Conservation (phyloP, 257 asterid genomes). For the Salvia hispanica region DNA sequence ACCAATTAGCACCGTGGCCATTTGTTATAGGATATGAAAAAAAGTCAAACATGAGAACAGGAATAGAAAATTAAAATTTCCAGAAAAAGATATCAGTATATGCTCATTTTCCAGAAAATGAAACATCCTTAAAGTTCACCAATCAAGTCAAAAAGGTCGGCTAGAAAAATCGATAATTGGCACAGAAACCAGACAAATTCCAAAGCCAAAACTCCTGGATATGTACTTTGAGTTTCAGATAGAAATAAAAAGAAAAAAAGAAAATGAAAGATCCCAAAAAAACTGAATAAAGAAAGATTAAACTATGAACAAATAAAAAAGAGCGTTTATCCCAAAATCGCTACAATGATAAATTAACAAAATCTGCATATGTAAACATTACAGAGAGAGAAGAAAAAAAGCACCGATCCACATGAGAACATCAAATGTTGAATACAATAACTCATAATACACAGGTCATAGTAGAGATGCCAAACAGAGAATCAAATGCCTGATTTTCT, state of each 20-base stretch:
- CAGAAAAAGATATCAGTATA: neutral
- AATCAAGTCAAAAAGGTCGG: conserved; percentile 5
- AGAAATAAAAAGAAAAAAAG: too few species aligned
- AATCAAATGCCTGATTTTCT: conserved; percentile 9
- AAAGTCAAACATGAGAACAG: conserved; percentile 14
- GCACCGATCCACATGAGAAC: conserved; percentile 11
- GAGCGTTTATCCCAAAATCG: neutral
- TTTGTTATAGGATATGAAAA: neutral
- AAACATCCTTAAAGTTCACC: conserved; percentile 13
- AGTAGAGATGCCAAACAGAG: conserved; percentile 11
- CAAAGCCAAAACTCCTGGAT: conserved; percentile 14
- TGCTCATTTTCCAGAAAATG: neutral
- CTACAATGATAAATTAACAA: neutral
- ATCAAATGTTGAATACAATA: neutral
- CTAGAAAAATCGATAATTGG: conserved; percentile 11
- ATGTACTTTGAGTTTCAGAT: neutral
- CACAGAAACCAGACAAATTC: conserved; percentile 1
- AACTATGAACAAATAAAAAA: neutral
- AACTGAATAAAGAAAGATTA: neutral
- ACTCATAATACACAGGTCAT: too few species aligned
- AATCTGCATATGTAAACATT: neutral
- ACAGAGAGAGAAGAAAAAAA: conserved; percentile 12
- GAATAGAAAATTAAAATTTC: neutral
- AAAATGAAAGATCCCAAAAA: too few species aligned
- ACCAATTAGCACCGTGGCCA: conserved; percentile 12